Evolutionary conservation across 1,284 basidiomycete genomes (phyloP).

Genomic region (Fomes fomentarius): DNA sequence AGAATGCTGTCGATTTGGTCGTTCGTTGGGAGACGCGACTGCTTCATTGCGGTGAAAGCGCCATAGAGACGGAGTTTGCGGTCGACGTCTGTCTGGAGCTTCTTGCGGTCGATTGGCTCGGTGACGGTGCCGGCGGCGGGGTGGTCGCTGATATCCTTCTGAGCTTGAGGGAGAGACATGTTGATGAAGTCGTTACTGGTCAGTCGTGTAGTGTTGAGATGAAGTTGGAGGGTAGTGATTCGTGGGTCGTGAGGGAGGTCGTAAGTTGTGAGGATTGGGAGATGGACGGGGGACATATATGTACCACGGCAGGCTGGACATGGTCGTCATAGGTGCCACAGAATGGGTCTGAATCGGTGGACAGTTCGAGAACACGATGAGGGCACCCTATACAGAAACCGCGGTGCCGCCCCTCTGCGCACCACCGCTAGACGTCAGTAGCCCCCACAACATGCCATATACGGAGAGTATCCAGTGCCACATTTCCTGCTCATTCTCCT

Average conservation of each 20-base stretch:
- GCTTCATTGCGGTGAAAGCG: conserved; percentile 77
- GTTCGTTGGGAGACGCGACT: conserved; percentile 82
- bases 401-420: not conserved
- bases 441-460: conserved; percentile 3
- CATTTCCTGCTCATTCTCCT: not conserved
- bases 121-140: conserved; percentile 56
- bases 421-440: conserved; percentile 15
- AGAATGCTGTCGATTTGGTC: conserved; percentile 78
- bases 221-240: not conserved
- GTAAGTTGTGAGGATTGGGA: conserved; percentile 4
- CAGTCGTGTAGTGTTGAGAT: not conserved
- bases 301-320: not conserved
- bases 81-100: conserved; percentile 62
- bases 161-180: conserved; percentile 68
- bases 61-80: conserved; percentile 77
- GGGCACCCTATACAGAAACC: not conserved
- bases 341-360: not conserved
- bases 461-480: not conserved
- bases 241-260: conserved; percentile 18
- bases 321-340: conserved; percentile 12
- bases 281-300: not conserved
- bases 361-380: not conserved
- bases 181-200: conserved; percentile 15
- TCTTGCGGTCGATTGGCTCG: conserved; percentile 55
- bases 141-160: conserved; percentile 58